phyloP scores from a whole-genome alignment of 2,329 filamentous ascomycete species.

The Aspergillus quadricinctus region DNA sequence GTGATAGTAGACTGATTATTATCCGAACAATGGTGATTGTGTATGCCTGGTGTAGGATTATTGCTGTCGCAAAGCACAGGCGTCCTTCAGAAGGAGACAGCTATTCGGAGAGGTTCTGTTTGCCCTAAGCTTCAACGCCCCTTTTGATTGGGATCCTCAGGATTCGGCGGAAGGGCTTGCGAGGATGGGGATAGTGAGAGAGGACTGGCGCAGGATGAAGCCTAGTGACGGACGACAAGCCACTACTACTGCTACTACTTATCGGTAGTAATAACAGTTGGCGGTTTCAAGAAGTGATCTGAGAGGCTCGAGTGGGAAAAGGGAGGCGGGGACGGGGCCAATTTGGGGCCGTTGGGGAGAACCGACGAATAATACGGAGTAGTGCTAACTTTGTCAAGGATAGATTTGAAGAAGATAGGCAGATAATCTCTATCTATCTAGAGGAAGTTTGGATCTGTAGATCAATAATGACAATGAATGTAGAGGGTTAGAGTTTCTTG shows the following conservation, averaged over 20 bases:
- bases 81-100: background rate
- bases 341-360: background rate
- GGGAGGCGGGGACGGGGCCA: background rate
- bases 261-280: background rate
- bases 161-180: background rate
- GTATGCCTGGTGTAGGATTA: background rate
- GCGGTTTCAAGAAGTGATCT: background rate
- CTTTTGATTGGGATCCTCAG: background rate
- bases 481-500: constrained; percentile 7
- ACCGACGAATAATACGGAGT: background rate
- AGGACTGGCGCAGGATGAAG: background rate
- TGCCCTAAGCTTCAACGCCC: background rate
- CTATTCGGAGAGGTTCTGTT: background rate
- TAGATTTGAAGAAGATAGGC: background rate
- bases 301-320: background rate
- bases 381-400: background rate
- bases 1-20: background rate
- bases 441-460: background rate
- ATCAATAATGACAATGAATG: constrained; percentile 1
- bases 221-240: background rate
- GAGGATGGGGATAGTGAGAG: background rate
- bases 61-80: background rate
- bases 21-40: background rate
- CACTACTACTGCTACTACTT: background rate
- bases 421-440: background rate